Conservation (phyloP, 2,329 filamentous ascomycete species). For the Rhinocladiella mackenziei region DNA sequence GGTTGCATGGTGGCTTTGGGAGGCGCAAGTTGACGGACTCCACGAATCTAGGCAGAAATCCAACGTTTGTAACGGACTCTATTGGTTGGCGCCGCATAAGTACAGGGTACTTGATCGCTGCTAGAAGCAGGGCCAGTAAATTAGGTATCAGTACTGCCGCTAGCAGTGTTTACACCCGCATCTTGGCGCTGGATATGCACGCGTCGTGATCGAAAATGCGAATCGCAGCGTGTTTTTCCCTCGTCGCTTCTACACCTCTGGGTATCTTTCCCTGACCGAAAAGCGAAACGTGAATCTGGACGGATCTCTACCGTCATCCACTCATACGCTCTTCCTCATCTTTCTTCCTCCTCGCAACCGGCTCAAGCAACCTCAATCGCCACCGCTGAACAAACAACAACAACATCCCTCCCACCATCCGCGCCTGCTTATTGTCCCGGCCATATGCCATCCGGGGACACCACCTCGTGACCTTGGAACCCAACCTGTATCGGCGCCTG, state of each 20-base stretch:
- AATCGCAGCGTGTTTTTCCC: constrained; percentile 1
- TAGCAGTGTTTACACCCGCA: neutral
- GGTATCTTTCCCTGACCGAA: constrained; percentile 4
- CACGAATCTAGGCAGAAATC: no score
- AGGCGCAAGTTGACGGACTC: no score
- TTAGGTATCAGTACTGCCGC: no score
- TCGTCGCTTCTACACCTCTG: neutral
- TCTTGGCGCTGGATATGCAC: neutral
- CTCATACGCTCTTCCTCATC: constrained; percentile 8
- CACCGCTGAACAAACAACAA: no score
- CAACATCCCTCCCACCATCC: neutral
- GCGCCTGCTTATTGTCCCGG: neutral
- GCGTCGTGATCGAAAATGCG: neutral
- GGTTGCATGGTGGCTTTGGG: no score
- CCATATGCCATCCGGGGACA: no score
- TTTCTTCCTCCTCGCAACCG: constrained; percentile 5
- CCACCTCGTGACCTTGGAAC: neutral
- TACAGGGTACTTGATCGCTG: no score
- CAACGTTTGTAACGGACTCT: no score
- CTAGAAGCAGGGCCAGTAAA: no score
- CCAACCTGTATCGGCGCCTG: constrained; percentile 1
- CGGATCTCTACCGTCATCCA: constrained; percentile 10
- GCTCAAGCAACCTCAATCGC: constrained; percentile 6
- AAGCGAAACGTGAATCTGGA: constrained; percentile 9
- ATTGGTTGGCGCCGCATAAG: no score